phyloP scores from a whole-genome alignment of 2,329 filamentous ascomycete genomes.

The Waltergamsia citrina region DNA sequence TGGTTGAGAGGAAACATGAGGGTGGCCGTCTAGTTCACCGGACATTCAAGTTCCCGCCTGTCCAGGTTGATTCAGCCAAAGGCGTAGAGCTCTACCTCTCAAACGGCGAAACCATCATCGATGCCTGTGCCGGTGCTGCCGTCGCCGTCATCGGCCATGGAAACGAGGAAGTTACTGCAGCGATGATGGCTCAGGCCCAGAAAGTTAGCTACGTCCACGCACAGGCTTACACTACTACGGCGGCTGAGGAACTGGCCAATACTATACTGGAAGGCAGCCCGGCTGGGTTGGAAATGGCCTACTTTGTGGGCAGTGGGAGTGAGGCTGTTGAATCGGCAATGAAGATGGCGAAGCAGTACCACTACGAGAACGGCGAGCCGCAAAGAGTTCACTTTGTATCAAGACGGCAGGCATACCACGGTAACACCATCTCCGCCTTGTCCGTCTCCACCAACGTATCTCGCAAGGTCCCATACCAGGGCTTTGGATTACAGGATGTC shows the following conservation, averaged over 20 bases:
- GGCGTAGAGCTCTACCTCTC: conserved; percentile 24
- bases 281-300: conserved; percentile 12
- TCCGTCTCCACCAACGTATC: conserved; percentile 21
- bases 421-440: conserved; percentile 37
- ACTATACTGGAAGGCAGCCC: conserved; percentile 12
- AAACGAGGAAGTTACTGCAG: conserved; percentile 42
- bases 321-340: conserved; percentile 35
- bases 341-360: conserved; percentile 39
- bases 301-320: conserved; percentile 13
- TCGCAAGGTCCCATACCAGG: conserved; percentile 16
- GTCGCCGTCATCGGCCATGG: conserved; percentile 57
- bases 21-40: too few relatives aligned
- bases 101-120: conserved; percentile 21
- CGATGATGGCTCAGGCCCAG: conserved; percentile 44
- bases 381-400: conserved; percentile 31
- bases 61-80: conserved; percentile 32
- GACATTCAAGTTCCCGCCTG: too few relatives aligned
- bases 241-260: conserved; percentile 17
- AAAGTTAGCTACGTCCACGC: conserved; percentile 19
- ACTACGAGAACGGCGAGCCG: conserved; percentile 25
- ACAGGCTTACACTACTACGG: conserved; percentile 12
- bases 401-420: conserved; percentile 36
- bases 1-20: too few relatives aligned
- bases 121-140: conserved; percentile 30
- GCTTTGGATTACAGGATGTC: conserved; percentile 13